Conservation (phyloP, 2,329 filamentous ascomycete species). For the Aspergillus felis region DNA sequence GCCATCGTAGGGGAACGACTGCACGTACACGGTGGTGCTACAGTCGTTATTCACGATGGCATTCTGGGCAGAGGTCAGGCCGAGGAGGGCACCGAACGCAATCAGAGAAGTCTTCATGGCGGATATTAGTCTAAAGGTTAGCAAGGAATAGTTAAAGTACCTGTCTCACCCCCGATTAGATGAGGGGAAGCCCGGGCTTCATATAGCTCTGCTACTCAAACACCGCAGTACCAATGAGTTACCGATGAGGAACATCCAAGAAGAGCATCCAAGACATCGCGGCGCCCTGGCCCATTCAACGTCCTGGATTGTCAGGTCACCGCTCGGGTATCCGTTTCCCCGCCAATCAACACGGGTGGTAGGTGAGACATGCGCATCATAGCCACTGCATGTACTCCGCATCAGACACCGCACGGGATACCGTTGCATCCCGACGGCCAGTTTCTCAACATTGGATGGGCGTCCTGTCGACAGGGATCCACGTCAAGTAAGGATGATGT, state of each 20-base stretch:
- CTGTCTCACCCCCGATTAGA: slow-evolving; percentile 3
- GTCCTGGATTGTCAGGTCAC: slow-evolving; percentile 18
- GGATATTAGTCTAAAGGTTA: slow-evolving; percentile 7
- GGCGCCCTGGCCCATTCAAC: slow-evolving; percentile 1
- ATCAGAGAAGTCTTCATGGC: slow-evolving; percentile 19
- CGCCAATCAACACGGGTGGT: slow-evolving; percentile 12
- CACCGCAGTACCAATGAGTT: slow-evolving; percentile 6
- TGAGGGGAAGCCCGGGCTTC: slow-evolving; percentile 9
- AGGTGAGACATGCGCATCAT: slow-evolving; percentile 22
- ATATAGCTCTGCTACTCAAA: slow-evolving; percentile 13
- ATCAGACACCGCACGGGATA: slow-evolving; percentile 8
- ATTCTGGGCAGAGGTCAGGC: slow-evolving; percentile 20
- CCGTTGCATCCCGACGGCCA: slow-evolving; percentile 1
- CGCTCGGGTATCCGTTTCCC: background rate
- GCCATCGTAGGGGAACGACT: slow-evolving; percentile 23
- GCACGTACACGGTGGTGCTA: slow-evolving; percentile 18
- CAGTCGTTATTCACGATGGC: slow-evolving; percentile 21
- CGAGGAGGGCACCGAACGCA: slow-evolving; percentile 14
- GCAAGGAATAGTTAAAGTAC: slow-evolving; percentile 5
- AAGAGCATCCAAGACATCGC: slow-evolving; percentile 16
- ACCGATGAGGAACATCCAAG: slow-evolving; percentile 1
- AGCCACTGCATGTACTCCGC: slow-evolving; percentile 12
- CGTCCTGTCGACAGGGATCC: slow-evolving; percentile 7
- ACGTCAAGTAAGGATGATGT: slow-evolving; percentile 6
- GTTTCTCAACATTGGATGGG: slow-evolving; percentile 4